Evolutionary conservation across 2,329 filamentous ascomycete genomes (phyloP).

Genomic region (Nannizziopsis barbatae): DNA sequence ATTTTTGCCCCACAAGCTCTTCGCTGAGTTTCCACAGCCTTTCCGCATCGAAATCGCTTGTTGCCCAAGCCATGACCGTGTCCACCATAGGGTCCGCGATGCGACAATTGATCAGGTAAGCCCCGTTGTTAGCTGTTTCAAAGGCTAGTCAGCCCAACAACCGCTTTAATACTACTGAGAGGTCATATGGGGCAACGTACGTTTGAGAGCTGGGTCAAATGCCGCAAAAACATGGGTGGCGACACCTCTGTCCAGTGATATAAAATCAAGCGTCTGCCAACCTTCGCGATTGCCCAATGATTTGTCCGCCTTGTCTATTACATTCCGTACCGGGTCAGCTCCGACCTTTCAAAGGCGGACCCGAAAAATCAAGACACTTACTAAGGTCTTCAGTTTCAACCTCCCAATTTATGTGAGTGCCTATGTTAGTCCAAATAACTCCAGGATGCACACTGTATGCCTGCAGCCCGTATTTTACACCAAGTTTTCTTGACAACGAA

Average conservation of each 20-base stretch:
- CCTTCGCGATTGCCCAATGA: neutral
- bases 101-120: constrained; percentile 36
- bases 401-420: constrained; percentile 17
- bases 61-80: constrained; percentile 22
- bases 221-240: constrained; percentile 28
- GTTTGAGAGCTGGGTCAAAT: constrained; percentile 21
- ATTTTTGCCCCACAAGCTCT: constrained; percentile 22
- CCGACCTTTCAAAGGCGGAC: neutral
- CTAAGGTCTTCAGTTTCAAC: constrained; percentile 7
- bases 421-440: constrained; percentile 18
- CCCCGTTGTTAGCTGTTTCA: constrained; percentile 23
- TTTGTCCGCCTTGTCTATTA: neutral
- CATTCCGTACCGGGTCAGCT: neutral
- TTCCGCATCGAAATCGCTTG: constrained; percentile 26
- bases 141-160: constrained; percentile 12
- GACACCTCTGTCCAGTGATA: constrained; percentile 12
- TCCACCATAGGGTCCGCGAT: constrained; percentile 28
- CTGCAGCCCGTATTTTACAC: neutral
- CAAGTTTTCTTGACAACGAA: constrained; percentile 12
- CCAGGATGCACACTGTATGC: constrained; percentile 13
- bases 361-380: neutral
- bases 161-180: neutral
- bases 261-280: neutral
- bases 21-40: constrained; percentile 40
- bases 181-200: neutral